These are phyloP conservation scores for Bisporella sp. DNA, from an alignment of 2,329 filamentous ascomycete genomes.

Conservation along the genomic window DNA sequence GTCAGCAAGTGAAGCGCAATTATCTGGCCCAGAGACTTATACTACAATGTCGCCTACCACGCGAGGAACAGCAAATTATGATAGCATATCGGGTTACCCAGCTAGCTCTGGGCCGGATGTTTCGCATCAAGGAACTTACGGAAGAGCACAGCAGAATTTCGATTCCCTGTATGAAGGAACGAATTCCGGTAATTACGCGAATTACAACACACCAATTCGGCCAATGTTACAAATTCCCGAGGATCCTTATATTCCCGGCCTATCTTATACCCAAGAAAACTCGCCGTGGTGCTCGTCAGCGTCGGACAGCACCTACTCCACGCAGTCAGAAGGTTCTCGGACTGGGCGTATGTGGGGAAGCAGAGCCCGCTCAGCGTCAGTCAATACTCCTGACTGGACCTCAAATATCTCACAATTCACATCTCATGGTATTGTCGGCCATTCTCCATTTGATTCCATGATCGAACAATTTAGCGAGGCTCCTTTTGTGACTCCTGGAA, in stretches of 20 bases:
- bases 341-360: constrained; percentile 11
- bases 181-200: constrained; percentile 8
- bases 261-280: constrained; percentile 21
- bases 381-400: constrained; percentile 20
- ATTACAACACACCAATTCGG: constrained; percentile 15
- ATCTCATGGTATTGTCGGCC: constrained; percentile 8
- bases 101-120: background rate
- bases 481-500: constrained; percentile 18
- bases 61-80: constrained; percentile 9
- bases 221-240: constrained; percentile 24
- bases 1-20: constrained; percentile 13
- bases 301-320: constrained; percentile 25
- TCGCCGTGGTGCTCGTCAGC: constrained; percentile 27
- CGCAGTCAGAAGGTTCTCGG: constrained; percentile 23
- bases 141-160: constrained; percentile 11
- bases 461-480: constrained; percentile 18
- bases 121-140: constrained; percentile 8
- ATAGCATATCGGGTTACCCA: constrained; percentile 4
- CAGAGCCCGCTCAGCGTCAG: constrained; percentile 20
- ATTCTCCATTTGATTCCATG: constrained; percentile 16
- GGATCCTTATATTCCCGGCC: constrained; percentile 19
- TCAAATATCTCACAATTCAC: constrained; percentile 12
- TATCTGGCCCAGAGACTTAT: constrained; percentile 15
- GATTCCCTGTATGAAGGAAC: constrained; percentile 10
- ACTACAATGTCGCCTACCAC: constrained; percentile 14